Conservation (phyloP, 2,329 filamentous ascomycete genomes). For the Zelopaecilomyces penicillatus region DNA sequence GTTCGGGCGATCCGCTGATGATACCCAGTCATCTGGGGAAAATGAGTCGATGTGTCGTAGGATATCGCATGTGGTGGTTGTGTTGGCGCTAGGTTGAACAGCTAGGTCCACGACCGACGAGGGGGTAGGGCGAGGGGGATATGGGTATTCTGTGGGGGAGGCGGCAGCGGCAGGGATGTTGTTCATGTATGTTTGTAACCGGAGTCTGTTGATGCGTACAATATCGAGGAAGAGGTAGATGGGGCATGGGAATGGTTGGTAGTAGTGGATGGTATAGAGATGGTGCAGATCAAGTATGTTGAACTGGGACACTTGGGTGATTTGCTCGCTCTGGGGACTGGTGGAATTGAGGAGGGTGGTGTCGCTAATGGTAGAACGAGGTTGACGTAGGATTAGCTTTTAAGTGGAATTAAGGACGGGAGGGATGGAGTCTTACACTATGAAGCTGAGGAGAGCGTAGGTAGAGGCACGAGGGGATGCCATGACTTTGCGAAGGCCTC, state of each 20-base stretch:
- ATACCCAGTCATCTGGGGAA: not conserved
- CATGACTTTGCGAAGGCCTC: slow-evolving; percentile 5
- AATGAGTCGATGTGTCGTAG: slow-evolving; percentile 3
- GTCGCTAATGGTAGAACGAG: not conserved
- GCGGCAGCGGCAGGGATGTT: not conserved
- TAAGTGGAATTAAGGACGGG: not conserved
- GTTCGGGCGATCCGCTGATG: not conserved
- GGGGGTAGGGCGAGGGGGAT: not conserved
- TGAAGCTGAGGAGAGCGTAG: slow-evolving; percentile 5
- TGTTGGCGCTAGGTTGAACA: not conserved
- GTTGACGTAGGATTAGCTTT: not conserved
- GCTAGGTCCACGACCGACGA: not conserved
- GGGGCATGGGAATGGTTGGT: slow-evolving; percentile 4
- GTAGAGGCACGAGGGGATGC: not conserved
- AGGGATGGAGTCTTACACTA: slow-evolving; percentile 1
- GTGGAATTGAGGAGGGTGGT: slow-evolving; percentile 8
- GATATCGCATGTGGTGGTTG: slow-evolving; percentile 1
- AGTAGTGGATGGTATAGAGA: slow-evolving; percentile 2
- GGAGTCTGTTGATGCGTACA: slow-evolving; percentile 6
- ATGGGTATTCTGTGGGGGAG: not conserved
- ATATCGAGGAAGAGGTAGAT: slow-evolving; percentile 4
- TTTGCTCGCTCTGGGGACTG: slow-evolving; percentile 2
- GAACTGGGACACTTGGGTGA: slow-evolving; percentile 6
- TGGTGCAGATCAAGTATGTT: slow-evolving; percentile 5
- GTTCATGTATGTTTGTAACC: not conserved